Base-by-base conservation (phyloP, 768 basidiomycete species). In the Suillus sp. region DNA sequence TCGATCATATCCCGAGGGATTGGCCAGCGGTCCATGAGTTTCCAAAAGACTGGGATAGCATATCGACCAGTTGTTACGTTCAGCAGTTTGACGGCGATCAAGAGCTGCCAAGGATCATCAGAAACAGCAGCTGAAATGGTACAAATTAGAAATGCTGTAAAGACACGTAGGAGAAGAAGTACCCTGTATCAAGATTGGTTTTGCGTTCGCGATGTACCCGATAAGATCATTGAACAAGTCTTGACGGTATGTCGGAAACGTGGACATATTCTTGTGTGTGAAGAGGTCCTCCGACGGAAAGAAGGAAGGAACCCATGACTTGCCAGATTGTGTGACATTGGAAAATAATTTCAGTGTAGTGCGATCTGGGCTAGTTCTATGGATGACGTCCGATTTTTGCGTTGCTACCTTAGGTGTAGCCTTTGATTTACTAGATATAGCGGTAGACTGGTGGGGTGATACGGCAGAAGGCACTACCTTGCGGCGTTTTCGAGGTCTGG, bases 41-140 rank as follows among this genome's bases (percentile, higher is more conserved):
- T 72, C 80, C 82, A 84, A 68, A 91, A 90, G 16, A 88, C 78
- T 3, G 91, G 91, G 37, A 90, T 80, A 10, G 89, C 87, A 16
- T 80, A 74, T 67, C 81, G 83, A 16, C 86, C 90, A 0, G 83
- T 74, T 0, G 91, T 91, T 70, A 88, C 87, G 69, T 93, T 92
- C 22, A 92, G 81, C 6, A 92, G 76, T 40, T 82, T 86, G 7
- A 84, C 85, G 1, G 86, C 87, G 22, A 92, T 78, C 8, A 92
- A 77, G 40, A 92, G 72, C 71, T 86, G 89, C 88, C 90, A 92
- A 7, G 88, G 86, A 66, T 87, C 80, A 22, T 81, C 72, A 0
- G 81, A 78, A 27, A 90, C 75, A 51, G 68, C 70, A 68, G 88
- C 86, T 89, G 61, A 27, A 22, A 38, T 30, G 50, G 38, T 1